Evolutionary conservation across 306 rosid species (phyloP), one percentile per base, ranked within the genome.

Genomic region (Vicia villosa): DNA sequence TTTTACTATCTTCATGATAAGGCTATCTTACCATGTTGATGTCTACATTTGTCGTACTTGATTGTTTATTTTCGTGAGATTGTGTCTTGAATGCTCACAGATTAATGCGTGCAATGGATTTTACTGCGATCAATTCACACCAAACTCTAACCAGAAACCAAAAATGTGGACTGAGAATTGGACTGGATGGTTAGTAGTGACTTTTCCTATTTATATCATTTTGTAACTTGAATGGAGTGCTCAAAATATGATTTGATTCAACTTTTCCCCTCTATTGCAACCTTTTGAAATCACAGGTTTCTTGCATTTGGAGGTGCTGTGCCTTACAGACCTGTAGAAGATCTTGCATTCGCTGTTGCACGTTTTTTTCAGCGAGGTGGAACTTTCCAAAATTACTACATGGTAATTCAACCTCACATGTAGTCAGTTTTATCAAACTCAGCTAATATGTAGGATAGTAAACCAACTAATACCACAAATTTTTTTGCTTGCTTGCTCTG

Each of bases 151-250:
- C 8, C 62, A 77, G 4, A 94, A 85, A 60, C 98, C 98, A 52
- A 94, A 94, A 83, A 80, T 94, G 62, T 94, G 97, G 97, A 94
- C 98, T 8, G 98, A 94, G 86, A 83, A 84, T 78, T 94, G 89
- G 89, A 83, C 72, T 65, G 97, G 98, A 84, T 94, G 98, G 98
- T 94, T 56, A 71, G 85, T 66, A 75, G 82, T 22, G 11, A 51
- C 14, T 26, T 54, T 77, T 68, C 22, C 57, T 61, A 17, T 52
- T 51, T 22, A 8, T 57, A 40, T 20, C 47, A 26, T 7, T 61
- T 55, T 37, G 50, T 73, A 6, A 46, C 57, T 56, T 45, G 47
- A 70, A 74, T 70, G 47, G 56, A 21, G 1, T 50, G 3, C 8
- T 26, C 65, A 42, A 11, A 62, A 66, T 41, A 45, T 63, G 63